Base-by-base conservation (phyloP, 257 asterid genomes). In the Nicotiana otophora region DNA sequence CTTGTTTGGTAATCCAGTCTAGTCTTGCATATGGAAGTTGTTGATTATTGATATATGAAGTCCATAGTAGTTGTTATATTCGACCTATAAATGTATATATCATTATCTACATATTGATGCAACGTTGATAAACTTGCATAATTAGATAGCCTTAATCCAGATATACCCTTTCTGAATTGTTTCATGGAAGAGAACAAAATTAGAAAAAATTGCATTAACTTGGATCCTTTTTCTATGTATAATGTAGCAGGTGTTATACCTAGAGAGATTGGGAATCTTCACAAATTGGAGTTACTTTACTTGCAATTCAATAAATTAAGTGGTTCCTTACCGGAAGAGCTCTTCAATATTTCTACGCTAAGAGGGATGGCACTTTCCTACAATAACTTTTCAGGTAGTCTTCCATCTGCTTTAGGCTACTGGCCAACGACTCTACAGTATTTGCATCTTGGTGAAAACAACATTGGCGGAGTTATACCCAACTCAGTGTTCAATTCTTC, bases 221-320 rank as follows among this genome's bases (percentile, higher is more conserved):
- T 76, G 1, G 7, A 9, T 15, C n/a, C 5, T 53, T 76, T 48
- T 30, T 30, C 19, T 12, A 12, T 55, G 4, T 67, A 3, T 16
- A 42, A 33, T 51, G 69, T 75, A 42, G 48, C 87, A 87, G 92
- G 92, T 51, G 77, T 16, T 15, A n/a, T 89, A n/a, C 92, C 87
- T 0, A 58, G 36, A 68, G 90, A 81, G 84, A 46, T 89, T 46
- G 81, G 87, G 11, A 81, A 87, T 42, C 84, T 86, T 64, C 19
- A 51, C 61, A 78, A 81, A 1, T 57, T 90, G 75, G 81, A 82
- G 69, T 0, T 0, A 0, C 23, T 88, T 19, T 0, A 4, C 42
- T 39, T 83, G 68, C 30, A 3, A 0, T 1, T 0, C 1, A 88
- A 86, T 31, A 63, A 10, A 6, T 81, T 84, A 1, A 36, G 4